Percentiles rank a stretch among this genome's conserved stretches.
Conservation (phyloP, 768 basidiomycete species). For the Candolleomyces eurysporus region DNA sequence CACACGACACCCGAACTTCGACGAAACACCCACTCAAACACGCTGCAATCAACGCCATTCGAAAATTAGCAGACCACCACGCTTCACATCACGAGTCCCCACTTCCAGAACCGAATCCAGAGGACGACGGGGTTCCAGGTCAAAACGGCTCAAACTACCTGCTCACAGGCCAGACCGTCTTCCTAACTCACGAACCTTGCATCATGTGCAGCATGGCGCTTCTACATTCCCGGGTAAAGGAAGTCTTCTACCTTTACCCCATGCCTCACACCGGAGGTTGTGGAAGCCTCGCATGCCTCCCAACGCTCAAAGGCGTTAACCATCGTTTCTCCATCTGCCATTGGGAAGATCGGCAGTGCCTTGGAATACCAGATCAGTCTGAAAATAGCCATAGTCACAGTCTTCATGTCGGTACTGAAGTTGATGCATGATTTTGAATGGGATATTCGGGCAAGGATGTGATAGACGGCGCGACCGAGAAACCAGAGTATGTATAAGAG, state of each 20-base stretch:
- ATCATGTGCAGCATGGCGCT: constrained; percentile 98
- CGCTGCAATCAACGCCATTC: constrained; percentile 74
- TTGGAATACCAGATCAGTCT: constrained; percentile 1
- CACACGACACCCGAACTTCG: constrained; percentile 70
- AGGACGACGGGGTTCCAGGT: constrained; percentile 12
- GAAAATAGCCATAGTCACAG: constrained; percentile 9
- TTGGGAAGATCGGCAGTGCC: constrained; percentile 45
- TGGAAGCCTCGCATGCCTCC: constrained; percentile 72
- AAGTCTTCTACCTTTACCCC: constrained; percentile 72
- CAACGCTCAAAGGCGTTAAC: constrained; percentile 82
- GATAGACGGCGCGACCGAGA: neutral
- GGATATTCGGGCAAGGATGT: neutral
- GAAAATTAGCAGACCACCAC: constrained; percentile 59
- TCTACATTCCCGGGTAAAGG: constrained; percentile 90
- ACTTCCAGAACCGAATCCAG: neutral
- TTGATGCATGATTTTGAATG: constrained; percentile 34
- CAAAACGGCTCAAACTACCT: constrained; percentile 82
- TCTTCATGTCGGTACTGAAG: constrained; percentile 26
- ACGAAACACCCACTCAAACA: constrained; percentile 81
- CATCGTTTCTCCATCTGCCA: constrained; percentile 76
- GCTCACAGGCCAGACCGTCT: constrained; percentile 78
- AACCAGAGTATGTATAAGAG: too few relatives aligned
- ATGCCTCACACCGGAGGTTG: constrained; percentile 86
- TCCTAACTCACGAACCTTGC: constrained; percentile 95
- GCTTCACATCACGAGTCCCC: constrained; percentile 20